These are phyloP conservation scores for Alternaria alternata DNA, from an alignment of 2,329 filamentous ascomycete species.

Conservation along the genomic window DNA sequence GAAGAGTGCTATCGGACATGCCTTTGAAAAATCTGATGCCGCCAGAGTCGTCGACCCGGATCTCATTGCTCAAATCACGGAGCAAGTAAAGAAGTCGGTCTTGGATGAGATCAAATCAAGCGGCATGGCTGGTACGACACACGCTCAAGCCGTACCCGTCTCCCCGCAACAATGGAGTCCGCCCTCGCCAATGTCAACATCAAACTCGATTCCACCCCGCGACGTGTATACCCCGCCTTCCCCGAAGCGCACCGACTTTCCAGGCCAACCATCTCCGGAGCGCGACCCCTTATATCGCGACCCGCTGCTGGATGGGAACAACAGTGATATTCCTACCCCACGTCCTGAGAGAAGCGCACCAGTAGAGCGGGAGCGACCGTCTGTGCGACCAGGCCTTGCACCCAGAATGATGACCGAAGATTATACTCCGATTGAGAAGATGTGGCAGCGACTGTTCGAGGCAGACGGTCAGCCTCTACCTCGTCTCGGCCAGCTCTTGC, in stretches of 20 bases:
- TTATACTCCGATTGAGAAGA: constrained; percentile 64
- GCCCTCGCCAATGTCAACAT: constrained; percentile 56
- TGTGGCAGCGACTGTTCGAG: constrained; percentile 81
- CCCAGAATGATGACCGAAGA: constrained; percentile 47
- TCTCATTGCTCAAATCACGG: constrained; percentile 68
- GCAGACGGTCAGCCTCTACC: constrained; percentile 70
- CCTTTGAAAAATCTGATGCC: constrained; percentile 61
- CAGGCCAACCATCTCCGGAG: constrained; percentile 44
- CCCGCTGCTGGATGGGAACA: constrained; percentile 42
- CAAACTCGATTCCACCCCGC: constrained; percentile 58
- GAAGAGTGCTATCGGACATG: constrained; percentile 65
- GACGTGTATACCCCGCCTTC: constrained; percentile 65
- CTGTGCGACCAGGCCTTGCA: constrained; percentile 37
- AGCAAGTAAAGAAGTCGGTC: constrained; percentile 60
- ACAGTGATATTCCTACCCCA: constrained; percentile 41
- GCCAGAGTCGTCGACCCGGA: constrained; percentile 65
- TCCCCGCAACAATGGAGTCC: constrained; percentile 49
- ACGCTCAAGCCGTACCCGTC: constrained; percentile 41
- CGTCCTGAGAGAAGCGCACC: constrained; percentile 36
- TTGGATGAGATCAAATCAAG: constrained; percentile 59
- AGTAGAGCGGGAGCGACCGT: constrained; percentile 33
- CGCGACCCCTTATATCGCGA: constrained; percentile 46
- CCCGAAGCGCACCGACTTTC: constrained; percentile 50
- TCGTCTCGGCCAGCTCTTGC: constrained; percentile 74
- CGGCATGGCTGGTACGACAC: constrained; percentile 36